Evolutionary conservation across 495 filamentous ascomycete species (phyloP).

Genomic region (Cercophora newfieldiana): DNA sequence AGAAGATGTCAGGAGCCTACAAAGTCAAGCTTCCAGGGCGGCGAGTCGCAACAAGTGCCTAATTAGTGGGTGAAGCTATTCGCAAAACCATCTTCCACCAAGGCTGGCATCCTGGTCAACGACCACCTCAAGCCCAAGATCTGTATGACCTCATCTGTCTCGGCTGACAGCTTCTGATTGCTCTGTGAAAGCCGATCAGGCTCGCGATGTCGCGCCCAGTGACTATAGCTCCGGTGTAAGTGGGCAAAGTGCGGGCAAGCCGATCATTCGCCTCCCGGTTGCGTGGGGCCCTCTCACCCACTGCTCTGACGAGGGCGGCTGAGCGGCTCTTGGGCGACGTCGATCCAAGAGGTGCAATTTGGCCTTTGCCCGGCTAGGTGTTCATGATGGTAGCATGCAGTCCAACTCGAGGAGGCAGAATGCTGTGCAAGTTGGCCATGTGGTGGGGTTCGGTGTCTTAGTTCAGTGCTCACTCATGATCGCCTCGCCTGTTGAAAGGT

Average conservation of each 20-base stretch:
- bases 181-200: not conserved
- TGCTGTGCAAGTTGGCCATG: not conserved
- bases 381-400: conserved; percentile 14
- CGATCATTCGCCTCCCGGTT: conserved; percentile 17
- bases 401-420: conserved; percentile 9
- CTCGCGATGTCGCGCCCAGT: not conserved
- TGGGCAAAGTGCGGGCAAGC: conserved; percentile 6
- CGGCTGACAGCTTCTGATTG: not conserved
- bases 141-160: conserved; percentile 20
- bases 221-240: not conserved
- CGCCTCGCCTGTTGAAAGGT: conserved; percentile 4
- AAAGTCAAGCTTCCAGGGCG: not conserved
- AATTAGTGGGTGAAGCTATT: conserved; percentile 16
- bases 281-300: conserved; percentile 24
- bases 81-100: not conserved
- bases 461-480: not conserved
- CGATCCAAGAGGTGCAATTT: not conserved
- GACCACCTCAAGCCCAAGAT: not conserved
- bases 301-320: conserved; percentile 16
- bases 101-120: not conserved
- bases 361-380: not conserved
- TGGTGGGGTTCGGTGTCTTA: not conserved
- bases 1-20: too few species aligned
- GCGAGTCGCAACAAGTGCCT: not conserved
- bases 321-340: conserved; percentile 15